Percentiles rank a stretch among this genome's conserved stretches.
Conservation (phyloP, 73 alveolate genomes). For the Paramecium biaurelia region DNA sequence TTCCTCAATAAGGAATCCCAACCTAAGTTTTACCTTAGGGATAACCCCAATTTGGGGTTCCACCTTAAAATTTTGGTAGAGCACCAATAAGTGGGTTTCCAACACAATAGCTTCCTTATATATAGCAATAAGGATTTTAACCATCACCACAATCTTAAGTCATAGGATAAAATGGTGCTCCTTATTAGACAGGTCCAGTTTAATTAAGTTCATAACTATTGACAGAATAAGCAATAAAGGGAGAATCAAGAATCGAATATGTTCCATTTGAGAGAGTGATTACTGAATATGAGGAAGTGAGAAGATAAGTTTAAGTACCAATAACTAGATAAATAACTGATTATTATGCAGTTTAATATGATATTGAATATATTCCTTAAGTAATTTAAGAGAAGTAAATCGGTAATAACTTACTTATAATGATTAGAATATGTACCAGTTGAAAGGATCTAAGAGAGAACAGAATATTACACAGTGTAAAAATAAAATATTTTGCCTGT, state of each 20-base stretch:
- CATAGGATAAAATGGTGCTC: background rate
- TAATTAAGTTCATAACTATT: background rate
- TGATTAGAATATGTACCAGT: slow-evolving; percentile 48
- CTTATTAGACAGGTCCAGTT: slow-evolving; percentile 2
- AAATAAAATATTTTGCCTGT: slow-evolving; percentile 34
- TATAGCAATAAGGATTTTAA: background rate
- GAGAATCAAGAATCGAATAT: slow-evolving; percentile 64
- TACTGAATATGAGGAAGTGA: slow-evolving; percentile 60
- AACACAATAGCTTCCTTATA: background rate
- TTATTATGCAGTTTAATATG: slow-evolving; percentile 62
- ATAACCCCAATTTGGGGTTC: background rate
- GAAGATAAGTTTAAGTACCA: slow-evolving; percentile 61
- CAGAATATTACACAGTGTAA: slow-evolving; percentile 55
- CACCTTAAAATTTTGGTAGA: background rate
- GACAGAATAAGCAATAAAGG: slow-evolving; percentile 49
- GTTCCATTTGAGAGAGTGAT: slow-evolving; percentile 56
- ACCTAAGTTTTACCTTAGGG: background rate
- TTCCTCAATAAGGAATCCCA: background rate
- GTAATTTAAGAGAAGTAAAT: slow-evolving; percentile 54
- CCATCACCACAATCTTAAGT: background rate
- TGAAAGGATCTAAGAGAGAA: slow-evolving; percentile 58
- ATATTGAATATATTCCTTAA: slow-evolving; percentile 59
- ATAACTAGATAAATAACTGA: slow-evolving; percentile 48
- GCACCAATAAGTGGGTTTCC: background rate
- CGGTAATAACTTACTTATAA: background rate